These are phyloP conservation scores for Kuraishia ogatae DNA, from an alignment of 805 yeast genomes.

Conservation along the genomic window DNA sequence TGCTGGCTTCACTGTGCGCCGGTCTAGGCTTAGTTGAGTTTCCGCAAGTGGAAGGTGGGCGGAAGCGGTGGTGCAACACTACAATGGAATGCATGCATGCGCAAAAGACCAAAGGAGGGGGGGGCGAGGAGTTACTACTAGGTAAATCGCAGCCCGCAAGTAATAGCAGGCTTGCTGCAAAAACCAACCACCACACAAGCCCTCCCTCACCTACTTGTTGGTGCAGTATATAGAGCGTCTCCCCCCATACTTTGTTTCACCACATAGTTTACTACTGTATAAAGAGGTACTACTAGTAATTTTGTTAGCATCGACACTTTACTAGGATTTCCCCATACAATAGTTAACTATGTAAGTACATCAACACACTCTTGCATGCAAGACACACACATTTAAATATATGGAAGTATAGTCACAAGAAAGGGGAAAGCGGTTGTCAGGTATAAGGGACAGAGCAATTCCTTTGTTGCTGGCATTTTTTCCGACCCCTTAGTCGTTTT, in stretches of 20 bases:
- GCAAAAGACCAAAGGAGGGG: neutral
- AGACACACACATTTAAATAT: neutral
- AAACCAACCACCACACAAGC: neutral
- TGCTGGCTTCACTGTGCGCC: neutral
- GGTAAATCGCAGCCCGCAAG: neutral
- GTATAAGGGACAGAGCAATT: neutral
- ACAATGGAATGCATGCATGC: neutral
- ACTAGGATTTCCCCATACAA: neutral
- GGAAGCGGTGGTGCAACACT: neutral
- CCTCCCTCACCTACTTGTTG: neutral
- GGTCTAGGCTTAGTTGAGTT: neutral
- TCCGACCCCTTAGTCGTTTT: neutral
- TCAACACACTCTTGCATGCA: neutral
- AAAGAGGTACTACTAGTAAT: neutral
- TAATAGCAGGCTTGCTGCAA: neutral
- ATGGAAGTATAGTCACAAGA: neutral
- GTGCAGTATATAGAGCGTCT: neutral
- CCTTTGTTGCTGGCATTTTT: neutral
- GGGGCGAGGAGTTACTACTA: neutral
- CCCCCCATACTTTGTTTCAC: neutral
- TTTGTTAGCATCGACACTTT: neutral
- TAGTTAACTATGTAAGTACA: neutral
- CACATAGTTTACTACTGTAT: neutral
- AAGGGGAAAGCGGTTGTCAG: neutral
- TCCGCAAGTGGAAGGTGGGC: neutral